phyloP scores from a whole-genome alignment of 2,329 filamentous ascomycete genomes.

The Pseudonectria buxi region DNA sequence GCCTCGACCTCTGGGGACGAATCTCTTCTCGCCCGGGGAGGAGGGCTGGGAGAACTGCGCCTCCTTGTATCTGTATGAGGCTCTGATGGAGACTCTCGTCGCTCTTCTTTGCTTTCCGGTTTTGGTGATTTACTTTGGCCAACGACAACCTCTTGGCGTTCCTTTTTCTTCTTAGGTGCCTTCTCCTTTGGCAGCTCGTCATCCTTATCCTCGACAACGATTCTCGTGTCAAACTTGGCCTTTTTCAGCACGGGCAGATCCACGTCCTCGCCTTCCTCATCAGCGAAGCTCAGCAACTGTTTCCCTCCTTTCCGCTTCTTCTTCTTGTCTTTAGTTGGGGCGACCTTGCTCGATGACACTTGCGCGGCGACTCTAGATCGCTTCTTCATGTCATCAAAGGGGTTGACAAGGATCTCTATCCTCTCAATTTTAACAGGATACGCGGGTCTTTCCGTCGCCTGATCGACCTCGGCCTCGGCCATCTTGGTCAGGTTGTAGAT shows the following conservation, averaged over 20 bases:
- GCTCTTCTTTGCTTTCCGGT: conserved; percentile 8
- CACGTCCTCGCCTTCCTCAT: conserved; percentile 51
- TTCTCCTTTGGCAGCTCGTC: conserved; percentile 23
- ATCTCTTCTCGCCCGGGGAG: conserved; percentile 9
- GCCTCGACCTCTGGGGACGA: conserved; percentile 21
- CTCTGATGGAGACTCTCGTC: conserved; percentile 4
- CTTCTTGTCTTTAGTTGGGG: conserved; percentile 47
- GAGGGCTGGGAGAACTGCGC: conserved; percentile 4
- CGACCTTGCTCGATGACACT: conserved; percentile 28
- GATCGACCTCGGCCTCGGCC: conserved; percentile 75
- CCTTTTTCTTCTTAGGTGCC: conserved; percentile 19
- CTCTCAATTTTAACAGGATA: conserved; percentile 76
- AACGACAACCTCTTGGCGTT: conserved; percentile 21
- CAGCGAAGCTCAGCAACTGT: conserved; percentile 71
- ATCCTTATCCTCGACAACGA: conserved; percentile 53
- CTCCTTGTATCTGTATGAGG: conserved; percentile 5
- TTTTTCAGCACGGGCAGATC: conserved; percentile 60
- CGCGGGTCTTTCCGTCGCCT: conserved; percentile 72
- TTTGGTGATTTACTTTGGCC: conserved; percentile 10
- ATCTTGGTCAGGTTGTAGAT: conserved; percentile 96
- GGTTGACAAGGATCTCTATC: conserved; percentile 72
- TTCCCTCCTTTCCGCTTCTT: conserved; percentile 71
- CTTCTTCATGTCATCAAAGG: conserved; percentile 75
- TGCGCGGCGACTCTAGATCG: conserved; percentile 51
- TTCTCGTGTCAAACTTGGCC: conserved; percentile 69